Conservation (phyloP, 2,329 filamentous ascomycete species). For the Aspergillus melleus region DNA sequence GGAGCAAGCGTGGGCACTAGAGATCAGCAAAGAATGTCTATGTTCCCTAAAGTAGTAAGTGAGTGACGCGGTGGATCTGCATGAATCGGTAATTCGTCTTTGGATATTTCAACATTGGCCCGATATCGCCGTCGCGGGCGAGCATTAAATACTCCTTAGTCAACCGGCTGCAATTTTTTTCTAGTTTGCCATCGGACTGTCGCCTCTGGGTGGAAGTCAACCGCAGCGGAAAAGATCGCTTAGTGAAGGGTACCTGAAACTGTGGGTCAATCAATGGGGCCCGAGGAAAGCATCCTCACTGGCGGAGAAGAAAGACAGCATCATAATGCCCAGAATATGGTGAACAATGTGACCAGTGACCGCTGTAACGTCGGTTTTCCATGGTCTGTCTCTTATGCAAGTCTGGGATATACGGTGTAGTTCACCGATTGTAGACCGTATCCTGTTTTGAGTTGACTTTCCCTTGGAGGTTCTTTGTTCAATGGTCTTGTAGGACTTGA, state of each 20-base stretch:
- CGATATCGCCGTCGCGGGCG: conserved; percentile 30
- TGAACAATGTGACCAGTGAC: background rate
- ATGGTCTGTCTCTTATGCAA: background rate
- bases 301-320: conserved; percentile 1
- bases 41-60: conserved; percentile 2
- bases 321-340: background rate
- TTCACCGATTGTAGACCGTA: background rate
- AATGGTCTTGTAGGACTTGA: background rate
- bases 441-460: background rate
- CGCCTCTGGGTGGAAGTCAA: background rate
- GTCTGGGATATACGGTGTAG: background rate
- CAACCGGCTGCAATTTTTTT: background rate
- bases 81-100: conserved; percentile 8
- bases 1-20: background rate
- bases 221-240: conserved; percentile 17
- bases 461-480: background rate
- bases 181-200: conserved; percentile 8
- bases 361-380: background rate
- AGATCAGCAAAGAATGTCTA: background rate
- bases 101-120: conserved; percentile 17
- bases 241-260: conserved; percentile 11
- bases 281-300: conserved; percentile 1
- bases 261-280: conserved; percentile 13
- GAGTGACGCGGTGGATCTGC: conserved; percentile 7
- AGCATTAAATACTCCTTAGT: conserved; percentile 9